Evolutionary conservation across 345 rosid species (phyloP).

Genomic region (Eucalyptus polybractea): DNA sequence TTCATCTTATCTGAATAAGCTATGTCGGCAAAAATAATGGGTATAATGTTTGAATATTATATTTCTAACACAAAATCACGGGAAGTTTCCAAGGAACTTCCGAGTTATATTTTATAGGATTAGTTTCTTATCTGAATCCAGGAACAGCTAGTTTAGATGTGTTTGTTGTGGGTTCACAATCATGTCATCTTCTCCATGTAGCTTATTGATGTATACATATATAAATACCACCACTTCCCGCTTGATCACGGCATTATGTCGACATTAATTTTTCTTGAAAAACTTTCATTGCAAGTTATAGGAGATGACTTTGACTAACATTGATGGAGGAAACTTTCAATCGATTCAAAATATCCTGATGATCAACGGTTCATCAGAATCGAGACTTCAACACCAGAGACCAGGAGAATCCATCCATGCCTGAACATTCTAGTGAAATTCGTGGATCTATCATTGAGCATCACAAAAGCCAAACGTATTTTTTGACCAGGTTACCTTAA

Average conservation of each 20-base stretch:
- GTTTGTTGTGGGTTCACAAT: not conserved
- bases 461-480: too few species aligned
- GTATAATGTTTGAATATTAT: not conserved
- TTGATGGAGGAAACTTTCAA: not conserved
- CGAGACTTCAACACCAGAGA: not conserved
- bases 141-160: not conserved
- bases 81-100: not conserved
- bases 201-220: not conserved
- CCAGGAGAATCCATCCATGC: not conserved
- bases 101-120: not conserved
- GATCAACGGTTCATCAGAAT: not conserved
- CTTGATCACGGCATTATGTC: not conserved
- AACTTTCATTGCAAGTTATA: not conserved
- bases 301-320: not conserved
- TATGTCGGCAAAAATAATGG: not conserved
- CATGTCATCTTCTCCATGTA: not conserved
- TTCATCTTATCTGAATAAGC: not conserved
- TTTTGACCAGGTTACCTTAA: not conserved
- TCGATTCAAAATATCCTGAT: not conserved
- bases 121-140: not conserved
- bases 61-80: not conserved
- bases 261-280: not conserved
- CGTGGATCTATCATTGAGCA: too few species aligned
- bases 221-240: not conserved
- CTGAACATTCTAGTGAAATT: not conserved